Percentiles rank a stretch among this genome's conserved stretches.
phyloP scores from a whole-genome alignment of 768 basidiomycete species.

The Baorangia bicolor region DNA sequence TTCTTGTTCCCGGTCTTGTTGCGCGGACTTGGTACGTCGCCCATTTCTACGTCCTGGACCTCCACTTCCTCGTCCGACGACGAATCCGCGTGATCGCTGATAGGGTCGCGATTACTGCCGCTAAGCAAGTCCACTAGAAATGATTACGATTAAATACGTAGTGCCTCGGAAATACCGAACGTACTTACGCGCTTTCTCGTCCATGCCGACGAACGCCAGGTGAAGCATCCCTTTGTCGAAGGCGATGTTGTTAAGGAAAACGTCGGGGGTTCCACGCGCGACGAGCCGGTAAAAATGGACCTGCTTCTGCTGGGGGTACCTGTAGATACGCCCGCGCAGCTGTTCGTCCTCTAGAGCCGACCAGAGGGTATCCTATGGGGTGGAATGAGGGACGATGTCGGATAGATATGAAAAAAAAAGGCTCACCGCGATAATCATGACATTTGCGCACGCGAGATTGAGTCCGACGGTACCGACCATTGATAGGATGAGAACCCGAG shows the following conservation, averaged over 20 bases:
- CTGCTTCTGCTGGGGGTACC: constrained; percentile 13
- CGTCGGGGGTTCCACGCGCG: constrained; percentile 4
- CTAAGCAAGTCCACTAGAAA: no score
- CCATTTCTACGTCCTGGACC: no score
- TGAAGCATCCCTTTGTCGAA: constrained; percentile 16
- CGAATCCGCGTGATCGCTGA: no score
- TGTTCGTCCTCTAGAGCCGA: constrained; percentile 18
- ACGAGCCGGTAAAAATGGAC: constrained; percentile 23
- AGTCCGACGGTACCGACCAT: constrained; percentile 12
- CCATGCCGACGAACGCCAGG: background rate
- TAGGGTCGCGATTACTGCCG: no score
- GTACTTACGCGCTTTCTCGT: no score
- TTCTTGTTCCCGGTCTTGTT: no score
- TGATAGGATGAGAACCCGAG: constrained; percentile 14
- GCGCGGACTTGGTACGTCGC: no score
- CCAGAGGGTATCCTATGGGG: constrained; percentile 2
- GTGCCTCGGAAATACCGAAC: no score
- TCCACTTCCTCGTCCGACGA: no score
- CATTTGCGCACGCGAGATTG: background rate
- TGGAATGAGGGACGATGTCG: no score
- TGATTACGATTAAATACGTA: no score
- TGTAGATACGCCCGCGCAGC: constrained; percentile 13
- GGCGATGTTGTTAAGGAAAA: constrained; percentile 25
- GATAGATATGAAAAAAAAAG: no score
- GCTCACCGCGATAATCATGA: constrained; percentile 14